phyloP scores from a whole-genome alignment of 2,329 filamentous ascomycete species.

The Hymenoscyphus fraxineus region DNA sequence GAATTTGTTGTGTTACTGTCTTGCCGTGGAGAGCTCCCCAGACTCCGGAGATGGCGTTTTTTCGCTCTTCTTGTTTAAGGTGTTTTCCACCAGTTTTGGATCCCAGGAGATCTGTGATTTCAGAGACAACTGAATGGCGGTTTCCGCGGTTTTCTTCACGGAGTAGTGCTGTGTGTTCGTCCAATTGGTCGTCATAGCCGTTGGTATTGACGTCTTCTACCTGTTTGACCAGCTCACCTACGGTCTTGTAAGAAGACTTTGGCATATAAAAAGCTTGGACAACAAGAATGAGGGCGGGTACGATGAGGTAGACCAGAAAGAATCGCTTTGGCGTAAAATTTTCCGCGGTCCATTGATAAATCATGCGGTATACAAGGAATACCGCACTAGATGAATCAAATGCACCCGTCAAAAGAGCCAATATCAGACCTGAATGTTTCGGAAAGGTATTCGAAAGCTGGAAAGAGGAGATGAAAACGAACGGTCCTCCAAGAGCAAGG shows the following conservation, averaged over 20 bases:
- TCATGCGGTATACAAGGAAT: slow-evolving; percentile 69
- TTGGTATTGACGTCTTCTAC: slow-evolving; percentile 51
- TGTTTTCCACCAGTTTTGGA: slow-evolving; percentile 60
- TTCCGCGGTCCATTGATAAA: slow-evolving; percentile 58
- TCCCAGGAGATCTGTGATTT: slow-evolving; percentile 72
- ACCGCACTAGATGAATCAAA: slow-evolving; percentile 80
- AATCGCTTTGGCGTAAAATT: slow-evolving; percentile 62
- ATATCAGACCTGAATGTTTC: slow-evolving; percentile 69
- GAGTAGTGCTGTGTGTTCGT: slow-evolving; percentile 42
- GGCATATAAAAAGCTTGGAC: slow-evolving; percentile 72
- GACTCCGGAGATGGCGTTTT: slow-evolving; percentile 65
- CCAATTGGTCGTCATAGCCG: slow-evolving; percentile 52
- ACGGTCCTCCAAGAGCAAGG: slow-evolving; percentile 73
- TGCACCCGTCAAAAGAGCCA: slow-evolving; percentile 74
- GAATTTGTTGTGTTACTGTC: slow-evolving; percentile 68
- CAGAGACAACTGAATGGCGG: slow-evolving; percentile 44
- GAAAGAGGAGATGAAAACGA: slow-evolving; percentile 78
- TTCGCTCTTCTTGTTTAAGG: slow-evolving; percentile 62
- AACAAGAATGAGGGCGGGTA: slow-evolving; percentile 63
- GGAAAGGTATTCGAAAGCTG: slow-evolving; percentile 84
- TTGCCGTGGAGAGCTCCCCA: slow-evolving; percentile 81
- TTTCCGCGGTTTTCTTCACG: slow-evolving; percentile 47
- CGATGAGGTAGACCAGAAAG: slow-evolving; percentile 68
- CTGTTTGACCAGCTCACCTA: slow-evolving; percentile 75
- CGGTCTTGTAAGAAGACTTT: slow-evolving; percentile 73